Conservation (phyloP, 805 yeast genomes). For the Candida fluviatilis region DNA sequence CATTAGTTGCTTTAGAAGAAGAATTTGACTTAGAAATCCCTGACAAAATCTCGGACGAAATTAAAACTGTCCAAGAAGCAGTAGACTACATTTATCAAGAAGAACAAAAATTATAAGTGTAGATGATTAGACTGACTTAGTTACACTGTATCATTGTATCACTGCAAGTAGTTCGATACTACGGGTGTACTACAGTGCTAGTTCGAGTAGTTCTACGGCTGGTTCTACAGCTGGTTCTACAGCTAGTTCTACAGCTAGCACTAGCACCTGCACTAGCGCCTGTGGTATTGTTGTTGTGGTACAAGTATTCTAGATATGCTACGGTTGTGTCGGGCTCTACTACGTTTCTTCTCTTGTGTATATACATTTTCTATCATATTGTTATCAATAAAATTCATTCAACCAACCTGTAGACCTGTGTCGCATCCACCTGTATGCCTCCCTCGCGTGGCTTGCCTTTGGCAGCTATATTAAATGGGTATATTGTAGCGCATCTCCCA, state of each 20-base stretch:
- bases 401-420: neutral
- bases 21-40: constrained; percentile 78
- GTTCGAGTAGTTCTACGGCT: too few relatives aligned
- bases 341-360: neutral
- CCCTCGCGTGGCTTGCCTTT: too few relatives aligned
- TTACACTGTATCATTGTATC: neutral
- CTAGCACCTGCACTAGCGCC: too few relatives aligned
- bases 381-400: neutral
- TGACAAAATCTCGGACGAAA: constrained; percentile 88
- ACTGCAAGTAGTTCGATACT: neutral
- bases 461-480: too few relatives aligned
- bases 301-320: too few relatives aligned
- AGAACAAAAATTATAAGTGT: constrained; percentile 28
- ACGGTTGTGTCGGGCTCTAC: too few relatives aligned
- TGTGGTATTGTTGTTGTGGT: neutral
- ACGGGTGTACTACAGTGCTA: too few relatives aligned
- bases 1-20: constrained; percentile 94
- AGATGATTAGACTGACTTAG: neutral
- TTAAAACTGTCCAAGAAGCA: constrained; percentile 92
- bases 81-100: constrained; percentile 78
- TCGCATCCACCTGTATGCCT: too few relatives aligned
- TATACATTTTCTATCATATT: neutral
- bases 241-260: too few relatives aligned
- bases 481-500: too few relatives aligned
- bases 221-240: too few relatives aligned